These are phyloP conservation scores for Naganishia friedmannii DNA, from an alignment of 768 basidiomycete species.

Conservation along the genomic window DNA sequence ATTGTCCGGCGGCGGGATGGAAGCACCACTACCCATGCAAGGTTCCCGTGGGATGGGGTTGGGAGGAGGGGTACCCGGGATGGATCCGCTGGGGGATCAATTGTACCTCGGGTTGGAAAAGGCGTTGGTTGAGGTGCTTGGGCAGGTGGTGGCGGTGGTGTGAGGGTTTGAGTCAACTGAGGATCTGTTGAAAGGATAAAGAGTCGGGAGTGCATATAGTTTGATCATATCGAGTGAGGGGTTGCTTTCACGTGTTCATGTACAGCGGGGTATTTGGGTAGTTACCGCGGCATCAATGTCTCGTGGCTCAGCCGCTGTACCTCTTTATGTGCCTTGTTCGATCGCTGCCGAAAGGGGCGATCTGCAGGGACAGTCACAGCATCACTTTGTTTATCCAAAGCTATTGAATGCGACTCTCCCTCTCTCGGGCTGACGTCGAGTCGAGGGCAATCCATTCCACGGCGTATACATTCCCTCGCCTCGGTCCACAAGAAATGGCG, in stretches of 20 bases:
- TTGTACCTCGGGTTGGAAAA: constrained; percentile 63
- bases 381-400: not conserved
- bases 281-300: too few relatives aligned
- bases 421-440: not conserved
- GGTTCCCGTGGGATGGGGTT: not conserved
- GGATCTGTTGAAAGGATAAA: too few relatives aligned
- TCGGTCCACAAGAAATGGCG: constrained; percentile 15
- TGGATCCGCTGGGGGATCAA: constrained; percentile 58
- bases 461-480: not conserved
- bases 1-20: constrained; percentile 1
- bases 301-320: not conserved
- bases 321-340: not conserved
- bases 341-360: not conserved
- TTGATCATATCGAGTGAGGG: too few relatives aligned
- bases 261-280: too few relatives aligned
- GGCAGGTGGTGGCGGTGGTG: constrained; percentile 24
- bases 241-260: too few relatives aligned
- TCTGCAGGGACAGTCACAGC: not conserved
- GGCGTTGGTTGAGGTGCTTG: constrained; percentile 59
- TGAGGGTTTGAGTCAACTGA: too few relatives aligned
- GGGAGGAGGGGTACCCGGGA: constrained; percentile 22
- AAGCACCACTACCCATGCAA: not conserved
- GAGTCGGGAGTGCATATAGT: too few relatives aligned
- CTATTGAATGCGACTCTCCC: too few relatives aligned
- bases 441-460: not conserved